Percentiles rank a stretch among this genome's conserved stretches.
phyloP scores from a whole-genome alignment of 2,329 filamentous ascomycete genomes.

The Clonostachys sp. region DNA sequence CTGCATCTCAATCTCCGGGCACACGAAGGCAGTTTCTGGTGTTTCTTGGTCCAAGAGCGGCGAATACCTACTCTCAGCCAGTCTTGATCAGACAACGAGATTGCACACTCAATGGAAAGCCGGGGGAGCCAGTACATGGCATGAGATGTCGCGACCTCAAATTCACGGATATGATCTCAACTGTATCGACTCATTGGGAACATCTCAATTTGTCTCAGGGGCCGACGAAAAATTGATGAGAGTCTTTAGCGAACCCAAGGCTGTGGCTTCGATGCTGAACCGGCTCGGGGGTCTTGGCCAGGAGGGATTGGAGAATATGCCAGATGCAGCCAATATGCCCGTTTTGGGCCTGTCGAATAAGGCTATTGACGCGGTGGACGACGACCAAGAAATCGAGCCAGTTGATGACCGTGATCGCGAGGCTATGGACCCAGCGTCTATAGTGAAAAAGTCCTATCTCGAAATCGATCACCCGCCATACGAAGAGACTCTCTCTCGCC shows the following conservation, averaged over 20 bases:
- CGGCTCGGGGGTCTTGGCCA: constrained; percentile 58
- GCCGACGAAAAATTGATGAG: constrained; percentile 98
- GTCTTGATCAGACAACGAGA: constrained; percentile 88
- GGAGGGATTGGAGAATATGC: constrained; percentile 44
- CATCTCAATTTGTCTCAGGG: constrained; percentile 81
- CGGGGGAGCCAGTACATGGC: constrained; percentile 60
- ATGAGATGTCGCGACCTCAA: constrained; percentile 91
- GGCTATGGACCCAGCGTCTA: constrained; percentile 48
- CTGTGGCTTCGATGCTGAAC: constrained; percentile 70
- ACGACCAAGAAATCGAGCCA: constrained; percentile 37
- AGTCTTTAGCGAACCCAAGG: constrained; percentile 86
- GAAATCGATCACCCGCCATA: constrained; percentile 71
- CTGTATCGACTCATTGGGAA: constrained; percentile 75
- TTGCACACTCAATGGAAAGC: constrained; percentile 77
- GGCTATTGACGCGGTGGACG: constrained; percentile 61
- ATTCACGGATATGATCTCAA: constrained; percentile 98
- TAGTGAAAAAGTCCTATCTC: constrained; percentile 56
- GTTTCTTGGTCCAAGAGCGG: constrained; percentile 81
- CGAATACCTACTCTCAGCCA: constrained; percentile 81
- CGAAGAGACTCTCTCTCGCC: constrained; percentile 83
- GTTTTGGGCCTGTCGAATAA: constrained; percentile 96
- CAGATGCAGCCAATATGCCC: constrained; percentile 90
- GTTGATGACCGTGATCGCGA: constrained; percentile 45
- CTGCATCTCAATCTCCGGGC: constrained; percentile 73
- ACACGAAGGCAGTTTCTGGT: constrained; percentile 76